Conservation (phyloP, 768 basidiomycete genomes). For the Amanita fuliginea region DNA sequence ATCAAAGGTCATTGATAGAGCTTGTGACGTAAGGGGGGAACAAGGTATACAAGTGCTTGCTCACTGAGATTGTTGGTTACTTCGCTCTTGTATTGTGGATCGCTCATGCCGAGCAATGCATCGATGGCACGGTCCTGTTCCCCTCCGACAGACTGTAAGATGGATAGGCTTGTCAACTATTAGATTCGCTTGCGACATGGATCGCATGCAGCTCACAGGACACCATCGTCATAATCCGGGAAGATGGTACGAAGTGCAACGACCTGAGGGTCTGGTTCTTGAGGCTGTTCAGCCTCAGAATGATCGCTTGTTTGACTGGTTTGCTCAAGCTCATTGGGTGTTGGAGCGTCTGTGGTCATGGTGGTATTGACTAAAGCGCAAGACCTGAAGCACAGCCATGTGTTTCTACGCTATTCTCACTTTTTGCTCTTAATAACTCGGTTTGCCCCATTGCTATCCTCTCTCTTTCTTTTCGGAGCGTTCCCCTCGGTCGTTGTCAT, state of each 20-base stretch:
- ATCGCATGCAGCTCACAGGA: constrained; percentile 37
- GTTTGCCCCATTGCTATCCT: neutral
- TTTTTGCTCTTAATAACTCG: constrained; percentile 2
- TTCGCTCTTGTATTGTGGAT: constrained; percentile 56
- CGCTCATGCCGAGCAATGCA: constrained; percentile 73
- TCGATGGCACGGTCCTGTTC: constrained; percentile 73
- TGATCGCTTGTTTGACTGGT: neutral
- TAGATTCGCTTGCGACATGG: neutral
- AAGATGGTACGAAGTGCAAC: constrained; percentile 56
- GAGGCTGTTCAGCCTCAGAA: neutral
- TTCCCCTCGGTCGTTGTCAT: neutral
- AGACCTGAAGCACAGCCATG: neutral
- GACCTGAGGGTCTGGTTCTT: constrained; percentile 37
- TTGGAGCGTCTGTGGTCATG: neutral
- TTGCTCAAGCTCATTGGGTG: neutral
- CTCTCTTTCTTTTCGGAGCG: constrained; percentile 7
- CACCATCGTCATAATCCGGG: constrained; percentile 67
- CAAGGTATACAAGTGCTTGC: constrained; percentile 11
- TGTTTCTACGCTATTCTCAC: neutral
- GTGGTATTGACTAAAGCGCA: constrained; percentile 1
- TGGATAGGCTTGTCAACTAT: constrained; percentile 36
- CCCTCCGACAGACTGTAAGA: constrained; percentile 61
- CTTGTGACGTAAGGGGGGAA: neutral
- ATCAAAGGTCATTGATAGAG: neutral
- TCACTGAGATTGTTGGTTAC: constrained; percentile 14